Base-by-base conservation (phyloP, 129 eudicot genomes). In the Arctium minus region DNA sequence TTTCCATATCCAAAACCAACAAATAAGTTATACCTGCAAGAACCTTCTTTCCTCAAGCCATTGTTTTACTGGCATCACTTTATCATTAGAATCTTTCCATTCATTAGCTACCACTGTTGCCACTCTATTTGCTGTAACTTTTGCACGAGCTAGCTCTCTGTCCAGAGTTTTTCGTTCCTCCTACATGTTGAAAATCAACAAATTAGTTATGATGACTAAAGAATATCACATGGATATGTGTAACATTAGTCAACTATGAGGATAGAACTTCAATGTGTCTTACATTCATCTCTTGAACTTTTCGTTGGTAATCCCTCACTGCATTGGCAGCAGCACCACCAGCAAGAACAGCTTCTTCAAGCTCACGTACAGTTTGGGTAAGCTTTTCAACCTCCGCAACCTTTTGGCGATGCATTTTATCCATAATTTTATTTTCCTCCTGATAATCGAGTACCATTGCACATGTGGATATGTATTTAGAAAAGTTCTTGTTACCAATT, bases 321-420 rank as follows among this genome's bases (percentile, higher is more conserved):
- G 95, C 97, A 88, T 94, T 94, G 9, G 98, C 97, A 83, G 98
- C 94, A 72, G 98, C 98, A 82, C 97, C 98, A 83, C 98, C 98
- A 67, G 98, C 97, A 88, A 92, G 95, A 83, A 92, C 97, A 81
- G 97, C 95, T 89, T 94, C 98, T 85, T 94, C 98, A 84, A 94
- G 98, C 85, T 94, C 98, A 64, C 83, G 94, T 53, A 94, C 98
- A 7, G 97, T 92, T 87, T 92, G 97, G 39, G 93, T 94, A 48
- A 94, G 97, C 88, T 92, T 94, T 82, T 94, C 98, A 81, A 94
- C 97, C 85, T 94, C 98, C n/a, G 93, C 97, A 87, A 94, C 98
- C 89, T 94, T 94, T 83, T 92, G 98, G 33, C 98, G 89, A 50
- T 92, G 97, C 97, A 94, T 90, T 85, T 82, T 94, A 85, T 94